Conservation (phyloP, 495 filamentous ascomycete species). For the Talaromyces wortmannii region DNA sequence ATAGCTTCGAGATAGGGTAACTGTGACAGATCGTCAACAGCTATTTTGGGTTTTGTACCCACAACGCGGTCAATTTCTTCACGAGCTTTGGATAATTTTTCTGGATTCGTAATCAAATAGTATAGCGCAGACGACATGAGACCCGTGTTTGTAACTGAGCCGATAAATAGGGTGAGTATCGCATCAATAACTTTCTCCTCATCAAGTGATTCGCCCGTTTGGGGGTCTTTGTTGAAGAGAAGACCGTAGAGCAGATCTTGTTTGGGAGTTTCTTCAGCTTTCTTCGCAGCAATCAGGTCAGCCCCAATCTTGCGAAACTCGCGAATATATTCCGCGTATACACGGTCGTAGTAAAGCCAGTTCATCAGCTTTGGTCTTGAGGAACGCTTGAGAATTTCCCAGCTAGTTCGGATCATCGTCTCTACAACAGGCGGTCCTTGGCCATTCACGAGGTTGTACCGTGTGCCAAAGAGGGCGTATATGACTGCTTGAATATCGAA, state of each 20-base stretch:
- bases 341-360: slow-evolving; percentile 31
- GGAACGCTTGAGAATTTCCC: slow-evolving; percentile 33
- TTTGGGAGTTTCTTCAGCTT: slow-evolving; percentile 43
- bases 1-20: slow-evolving; percentile 59
- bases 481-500: slow-evolving; percentile 65
- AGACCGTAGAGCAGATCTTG: slow-evolving; percentile 68
- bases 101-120: slow-evolving; percentile 35
- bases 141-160: slow-evolving; percentile 36
- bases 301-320: slow-evolving; percentile 49
- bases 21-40: slow-evolving; percentile 54
- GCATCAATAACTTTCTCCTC: slow-evolving; percentile 62
- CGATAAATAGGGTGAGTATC: slow-evolving; percentile 47
- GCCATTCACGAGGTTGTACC: slow-evolving; percentile 22
- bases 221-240: slow-evolving; percentile 57
- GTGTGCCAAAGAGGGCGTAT: slow-evolving; percentile 49
- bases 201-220: slow-evolving; percentile 55
- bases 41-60: slow-evolving; percentile 18
- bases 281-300: slow-evolving; percentile 51
- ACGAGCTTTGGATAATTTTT: slow-evolving; percentile 23
- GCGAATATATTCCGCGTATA: slow-evolving; percentile 50
- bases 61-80: slow-evolving; percentile 36
- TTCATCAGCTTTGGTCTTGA: slow-evolving; percentile 32
- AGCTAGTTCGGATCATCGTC: slow-evolving; percentile 31
- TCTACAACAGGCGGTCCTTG: slow-evolving; percentile 25
- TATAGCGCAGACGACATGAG: slow-evolving; percentile 37